A percentile compares a stretch with the other conserved stretches of the same genome.
Evolutionary conservation across 352 stramenopile species (phyloP).

Genomic region (Globisporangium polare): DNA sequence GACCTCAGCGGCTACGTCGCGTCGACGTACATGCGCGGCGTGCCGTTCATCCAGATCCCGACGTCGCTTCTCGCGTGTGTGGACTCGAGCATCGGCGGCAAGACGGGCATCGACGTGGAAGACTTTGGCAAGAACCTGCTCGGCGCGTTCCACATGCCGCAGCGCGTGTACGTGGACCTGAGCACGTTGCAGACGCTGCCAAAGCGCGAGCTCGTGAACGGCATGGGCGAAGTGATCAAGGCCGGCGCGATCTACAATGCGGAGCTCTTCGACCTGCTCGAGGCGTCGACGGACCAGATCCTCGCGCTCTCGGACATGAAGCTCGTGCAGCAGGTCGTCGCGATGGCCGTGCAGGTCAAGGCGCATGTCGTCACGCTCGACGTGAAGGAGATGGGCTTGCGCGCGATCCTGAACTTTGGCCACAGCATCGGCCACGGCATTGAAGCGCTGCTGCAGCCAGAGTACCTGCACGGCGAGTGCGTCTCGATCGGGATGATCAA

Average conservation of each 20-base stretch:
- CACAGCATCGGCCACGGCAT: constrained; percentile 99
- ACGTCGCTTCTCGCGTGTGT: constrained; percentile 99
- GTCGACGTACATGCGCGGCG: constrained; percentile 95
- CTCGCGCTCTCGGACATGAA: constrained; percentile 58
- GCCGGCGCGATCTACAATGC: constrained; percentile 95
- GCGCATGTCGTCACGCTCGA: constrained; percentile 94
- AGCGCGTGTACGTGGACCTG: constrained; percentile 96
- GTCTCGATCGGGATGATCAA: constrained; percentile 97
- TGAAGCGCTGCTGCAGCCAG: constrained; percentile 94
- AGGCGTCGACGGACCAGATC: constrained; percentile 87
- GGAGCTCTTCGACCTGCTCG: constrained; percentile 93
- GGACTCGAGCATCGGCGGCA: constrained; percentile 97
- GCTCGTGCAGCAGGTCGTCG: constrained; percentile 63
- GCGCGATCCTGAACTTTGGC: constrained; percentile 98
- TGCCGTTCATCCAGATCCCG: constrained; percentile 89
- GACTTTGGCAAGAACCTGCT: constrained; percentile 97
- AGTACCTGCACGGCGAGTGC: constrained; percentile 96
- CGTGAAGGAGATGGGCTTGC: constrained; percentile 93
- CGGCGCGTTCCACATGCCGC: constrained; percentile 97
- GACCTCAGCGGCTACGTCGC: constrained; percentile 98
- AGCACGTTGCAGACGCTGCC: constrained; percentile 92
- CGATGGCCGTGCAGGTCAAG: constrained; percentile 90
- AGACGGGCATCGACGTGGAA: constrained; percentile 97
- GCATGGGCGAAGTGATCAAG: constrained; percentile 98
- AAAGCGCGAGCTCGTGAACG: constrained; percentile 93